A percentile compares a stretch with the other conserved stretches of the same genome.
These are phyloP conservation scores for Talaromyces sp. DNA, from an alignment of 2,329 filamentous ascomycete species.

Conservation along the genomic window DNA sequence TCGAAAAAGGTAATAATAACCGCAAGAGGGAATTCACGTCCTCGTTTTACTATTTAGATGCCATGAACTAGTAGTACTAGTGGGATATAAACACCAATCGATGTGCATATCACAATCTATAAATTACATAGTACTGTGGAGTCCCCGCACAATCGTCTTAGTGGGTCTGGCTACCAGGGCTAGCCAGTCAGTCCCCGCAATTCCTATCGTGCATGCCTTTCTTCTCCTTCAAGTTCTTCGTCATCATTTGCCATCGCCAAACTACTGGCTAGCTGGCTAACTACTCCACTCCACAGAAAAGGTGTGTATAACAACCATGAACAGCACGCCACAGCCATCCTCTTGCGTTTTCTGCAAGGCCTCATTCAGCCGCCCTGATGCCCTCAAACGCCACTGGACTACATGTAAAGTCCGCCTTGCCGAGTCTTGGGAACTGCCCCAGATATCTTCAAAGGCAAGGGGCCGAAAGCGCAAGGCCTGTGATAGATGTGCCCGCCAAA, in stretches of 20 bases:
- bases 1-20: no score
- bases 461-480: not conserved
- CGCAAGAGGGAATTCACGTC: no score
- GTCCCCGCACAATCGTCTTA: not conserved
- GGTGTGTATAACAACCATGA: not conserved
- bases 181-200: not conserved
- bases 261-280: not conserved
- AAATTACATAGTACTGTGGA: no score
- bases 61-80: no score
- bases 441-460: not conserved
- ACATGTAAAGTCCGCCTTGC: not conserved
- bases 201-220: not conserved
- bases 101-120: no score
- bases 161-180: not conserved
- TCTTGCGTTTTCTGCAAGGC: conserved; percentile 14
- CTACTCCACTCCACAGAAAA: not conserved
- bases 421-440: not conserved
- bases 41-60: no score
- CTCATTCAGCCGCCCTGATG: conserved; percentile 4
- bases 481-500: not conserved
- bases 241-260: not conserved
- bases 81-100: no score
- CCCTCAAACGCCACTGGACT: not conserved
- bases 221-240: not conserved
- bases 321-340: not conserved